These are phyloP conservation scores for Cyphellophora europaea DNA, from an alignment of 2,329 filamentous ascomycete species.

Conservation along the genomic window DNA sequence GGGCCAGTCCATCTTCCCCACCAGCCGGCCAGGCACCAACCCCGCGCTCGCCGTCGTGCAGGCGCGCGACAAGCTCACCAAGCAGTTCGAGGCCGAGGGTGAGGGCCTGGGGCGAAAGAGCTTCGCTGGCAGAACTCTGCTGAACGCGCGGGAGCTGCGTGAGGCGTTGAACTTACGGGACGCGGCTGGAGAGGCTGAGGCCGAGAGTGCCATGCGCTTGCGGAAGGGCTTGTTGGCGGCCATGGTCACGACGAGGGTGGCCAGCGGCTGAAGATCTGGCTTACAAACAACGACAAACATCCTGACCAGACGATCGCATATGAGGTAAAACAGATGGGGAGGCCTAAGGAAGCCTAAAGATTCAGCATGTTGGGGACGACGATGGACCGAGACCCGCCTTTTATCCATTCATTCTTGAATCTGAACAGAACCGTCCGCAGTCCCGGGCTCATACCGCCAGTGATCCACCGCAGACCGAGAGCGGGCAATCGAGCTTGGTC, in stretches of 20 bases:
- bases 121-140: constrained; percentile 32
- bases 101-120: constrained; percentile 34
- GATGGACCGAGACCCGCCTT: too few species aligned
- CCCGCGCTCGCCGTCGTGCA: constrained; percentile 46
- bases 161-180: constrained; percentile 41
- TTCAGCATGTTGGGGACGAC: too few species aligned
- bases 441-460: too few species aligned
- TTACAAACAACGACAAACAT: too few species aligned
- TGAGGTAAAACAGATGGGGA: too few species aligned
- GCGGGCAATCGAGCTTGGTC: too few species aligned
- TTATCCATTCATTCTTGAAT: too few species aligned
- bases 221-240: constrained; percentile 32
- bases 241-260: constrained; percentile 8
- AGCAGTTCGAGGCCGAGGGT: constrained; percentile 46
- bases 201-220: constrained; percentile 36
- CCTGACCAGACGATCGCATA: too few species aligned
- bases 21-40: constrained; percentile 28
- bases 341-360: too few species aligned
- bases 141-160: constrained; percentile 42
- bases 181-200: constrained; percentile 28
- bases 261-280: too few species aligned
- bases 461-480: too few species aligned
- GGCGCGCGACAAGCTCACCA: constrained; percentile 40
- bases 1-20: constrained; percentile 27
- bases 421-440: too few species aligned